Conservation (phyloP, 164 flowering plant genomes). For the Vitis labrusca region DNA sequence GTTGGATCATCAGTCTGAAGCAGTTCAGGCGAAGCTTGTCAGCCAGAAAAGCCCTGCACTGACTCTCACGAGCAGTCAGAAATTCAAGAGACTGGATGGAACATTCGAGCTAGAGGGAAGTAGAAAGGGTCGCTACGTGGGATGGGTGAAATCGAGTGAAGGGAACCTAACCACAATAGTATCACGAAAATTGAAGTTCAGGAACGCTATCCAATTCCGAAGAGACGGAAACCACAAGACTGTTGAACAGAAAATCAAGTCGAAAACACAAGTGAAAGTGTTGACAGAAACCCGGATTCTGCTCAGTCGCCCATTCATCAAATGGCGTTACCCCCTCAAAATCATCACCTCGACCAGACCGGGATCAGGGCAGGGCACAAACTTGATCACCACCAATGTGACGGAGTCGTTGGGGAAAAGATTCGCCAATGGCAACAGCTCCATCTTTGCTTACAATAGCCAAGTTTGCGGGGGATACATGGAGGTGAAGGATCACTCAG, state of each 20-base stretch:
- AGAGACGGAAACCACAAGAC: constrained; percentile 45
- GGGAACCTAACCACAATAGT: constrained; percentile 65
- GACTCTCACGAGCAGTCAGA: constrained; percentile 12
- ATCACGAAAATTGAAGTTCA: constrained; percentile 30
- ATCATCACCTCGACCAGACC: constrained; percentile 36
- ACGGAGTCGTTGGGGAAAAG: constrained; percentile 38
- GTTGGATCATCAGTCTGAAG: constrained; percentile 40
- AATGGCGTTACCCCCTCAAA: constrained; percentile 42
- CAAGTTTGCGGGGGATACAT: constrained; percentile 71
- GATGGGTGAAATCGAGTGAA: constrained; percentile 60
- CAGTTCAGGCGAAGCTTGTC: constrained; percentile 41
- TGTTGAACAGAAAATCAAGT: constrained; percentile 49
- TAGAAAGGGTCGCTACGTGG: constrained; percentile 31
- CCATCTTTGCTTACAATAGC: constrained; percentile 26
- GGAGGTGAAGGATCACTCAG: constrained; percentile 65
- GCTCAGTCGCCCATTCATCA: constrained; percentile 14
- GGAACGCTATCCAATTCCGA: constrained; percentile 39
- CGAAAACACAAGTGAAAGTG: constrained; percentile 27
- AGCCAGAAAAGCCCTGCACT: constrained; percentile 16
- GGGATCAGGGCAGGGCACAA: constrained; percentile 23
- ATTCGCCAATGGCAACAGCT: constrained; percentile 3
- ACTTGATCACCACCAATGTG: constrained; percentile 38
- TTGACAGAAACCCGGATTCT: constrained; percentile 16
- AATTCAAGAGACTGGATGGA: constrained; percentile 52
- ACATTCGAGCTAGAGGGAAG: constrained; percentile 39